Evolutionary conservation across 495 filamentous ascomycete species (phyloP).

Genomic region (Penicillium goetzii): DNA sequence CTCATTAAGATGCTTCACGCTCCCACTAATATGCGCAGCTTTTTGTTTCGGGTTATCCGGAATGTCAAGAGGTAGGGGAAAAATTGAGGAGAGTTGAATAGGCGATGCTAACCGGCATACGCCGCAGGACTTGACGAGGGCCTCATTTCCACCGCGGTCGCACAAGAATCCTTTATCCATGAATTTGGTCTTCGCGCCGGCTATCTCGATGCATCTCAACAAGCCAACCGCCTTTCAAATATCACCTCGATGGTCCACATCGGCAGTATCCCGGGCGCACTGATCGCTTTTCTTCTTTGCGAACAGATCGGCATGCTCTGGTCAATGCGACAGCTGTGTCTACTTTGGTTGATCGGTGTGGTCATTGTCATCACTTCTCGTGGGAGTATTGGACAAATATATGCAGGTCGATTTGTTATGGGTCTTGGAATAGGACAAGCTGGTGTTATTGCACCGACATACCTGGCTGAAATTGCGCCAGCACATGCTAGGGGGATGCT

Average conservation of each 20-base stretch:
- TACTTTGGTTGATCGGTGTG: slow-evolving; percentile 61
- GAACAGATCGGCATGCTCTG: slow-evolving; percentile 63
- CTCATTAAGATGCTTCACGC: background rate
- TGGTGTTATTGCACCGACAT: slow-evolving; percentile 59
- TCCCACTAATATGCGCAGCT: background rate
- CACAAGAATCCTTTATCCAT: slow-evolving; percentile 33
- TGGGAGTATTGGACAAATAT: slow-evolving; percentile 59
- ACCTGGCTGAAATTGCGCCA: slow-evolving; percentile 64
- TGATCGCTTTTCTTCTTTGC: slow-evolving; percentile 61
- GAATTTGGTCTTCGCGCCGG: slow-evolving; percentile 29
- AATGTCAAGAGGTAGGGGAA: background rate
- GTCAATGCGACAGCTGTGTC: slow-evolving; percentile 60
- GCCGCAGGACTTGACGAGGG: slow-evolving; percentile 57
- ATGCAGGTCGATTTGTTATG: slow-evolving; percentile 62
- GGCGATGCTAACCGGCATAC: background rate
- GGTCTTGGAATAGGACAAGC: slow-evolving; percentile 65
- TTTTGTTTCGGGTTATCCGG: background rate
- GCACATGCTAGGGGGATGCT: slow-evolving; percentile 56
- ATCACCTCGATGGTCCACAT: slow-evolving; percentile 68
- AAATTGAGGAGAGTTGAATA: background rate
- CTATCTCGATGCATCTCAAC: slow-evolving; percentile 44
- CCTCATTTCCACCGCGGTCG: slow-evolving; percentile 49
- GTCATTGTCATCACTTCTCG: slow-evolving; percentile 59
- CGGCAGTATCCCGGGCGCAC: slow-evolving; percentile 58
- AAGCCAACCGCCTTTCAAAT: slow-evolving; percentile 60